Percentiles rank a stretch among this genome's conserved stretches.
phyloP scores from a whole-genome alignment of 331 rosid genomes.

The Quercus lobata region DNA sequence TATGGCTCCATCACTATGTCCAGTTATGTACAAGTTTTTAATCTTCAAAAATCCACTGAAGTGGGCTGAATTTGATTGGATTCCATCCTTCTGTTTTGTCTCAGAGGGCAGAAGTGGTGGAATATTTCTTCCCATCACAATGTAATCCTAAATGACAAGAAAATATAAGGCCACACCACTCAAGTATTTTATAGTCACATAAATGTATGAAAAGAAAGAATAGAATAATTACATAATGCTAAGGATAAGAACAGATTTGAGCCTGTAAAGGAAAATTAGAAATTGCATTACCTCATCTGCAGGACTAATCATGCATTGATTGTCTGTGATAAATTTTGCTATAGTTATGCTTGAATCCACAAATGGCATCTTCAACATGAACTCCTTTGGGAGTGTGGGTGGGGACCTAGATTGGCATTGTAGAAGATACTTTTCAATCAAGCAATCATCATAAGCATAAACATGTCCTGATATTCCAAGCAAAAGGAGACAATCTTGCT shows the following conservation, averaged over 20 bases:
- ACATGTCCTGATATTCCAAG: conserved; percentile 75
- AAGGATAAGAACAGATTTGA: neutral
- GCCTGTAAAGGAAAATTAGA: neutral
- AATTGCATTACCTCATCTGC: conserved; percentile 56
- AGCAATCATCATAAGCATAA: conserved; percentile 63
- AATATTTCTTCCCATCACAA: conserved; percentile 43
- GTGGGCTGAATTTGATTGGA: conserved; percentile 33
- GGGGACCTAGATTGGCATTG: conserved; percentile 68
- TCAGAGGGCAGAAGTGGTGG: conserved; percentile 59
- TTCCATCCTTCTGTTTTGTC: conserved; percentile 55
- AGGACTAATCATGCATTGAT: conserved; percentile 29
- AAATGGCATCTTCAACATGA: conserved; percentile 69
- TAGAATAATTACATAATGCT: neutral
- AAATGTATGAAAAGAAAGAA: too few species aligned
- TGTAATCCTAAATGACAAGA: conserved; percentile 51
- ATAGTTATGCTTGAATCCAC: conserved; percentile 63
- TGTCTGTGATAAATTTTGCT: conserved; percentile 54
- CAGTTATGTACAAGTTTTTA: conserved; percentile 72
- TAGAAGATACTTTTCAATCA: conserved; percentile 64
- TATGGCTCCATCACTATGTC: conserved; percentile 75
- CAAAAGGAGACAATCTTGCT: conserved; percentile 56
- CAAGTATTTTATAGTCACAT: neutral
- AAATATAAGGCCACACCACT: conserved; percentile 6
- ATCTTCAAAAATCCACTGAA: conserved; percentile 71
- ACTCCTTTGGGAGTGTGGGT: conserved; percentile 64